Percentiles rank a stretch among this genome's conserved stretches.
Conservation (phyloP, 2,329 filamentous ascomycete species). For the Ophiostoma tasmaniense region DNA sequence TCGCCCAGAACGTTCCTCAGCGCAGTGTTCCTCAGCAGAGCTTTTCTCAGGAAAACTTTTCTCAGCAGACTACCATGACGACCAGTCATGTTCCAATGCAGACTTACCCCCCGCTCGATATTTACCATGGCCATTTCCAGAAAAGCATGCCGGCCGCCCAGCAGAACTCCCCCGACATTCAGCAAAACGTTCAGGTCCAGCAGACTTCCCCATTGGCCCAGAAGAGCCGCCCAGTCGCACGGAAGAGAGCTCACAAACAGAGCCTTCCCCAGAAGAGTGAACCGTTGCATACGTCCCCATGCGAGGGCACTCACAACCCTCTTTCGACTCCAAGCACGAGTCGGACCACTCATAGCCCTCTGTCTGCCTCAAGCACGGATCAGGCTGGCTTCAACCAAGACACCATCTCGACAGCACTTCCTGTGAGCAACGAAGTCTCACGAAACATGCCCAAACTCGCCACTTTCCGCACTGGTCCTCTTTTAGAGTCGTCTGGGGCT, state of each 20-base stretch:
- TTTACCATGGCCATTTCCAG: no score
- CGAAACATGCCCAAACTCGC: no score
- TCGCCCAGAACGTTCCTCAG: no score
- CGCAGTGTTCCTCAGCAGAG: neutral
- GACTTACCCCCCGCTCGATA: no score
- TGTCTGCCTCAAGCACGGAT: neutral
- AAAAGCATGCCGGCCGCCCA: no score
- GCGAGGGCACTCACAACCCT: neutral
- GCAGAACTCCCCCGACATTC: no score
- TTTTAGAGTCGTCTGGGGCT: neutral
- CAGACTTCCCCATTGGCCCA: neutral
- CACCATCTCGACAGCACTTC: neutral
- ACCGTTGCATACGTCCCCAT: neutral
- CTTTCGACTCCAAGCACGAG: neutral
- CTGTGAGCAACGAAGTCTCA: neutral
- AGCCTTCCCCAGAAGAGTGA: neutral
- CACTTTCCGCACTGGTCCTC: neutral
- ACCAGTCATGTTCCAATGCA: no score
- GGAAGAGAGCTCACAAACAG: no score
- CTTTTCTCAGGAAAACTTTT: neutral
- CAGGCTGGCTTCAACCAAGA: neutral
- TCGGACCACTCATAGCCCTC: neutral
- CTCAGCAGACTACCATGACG: neutral
- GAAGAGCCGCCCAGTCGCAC: no score
- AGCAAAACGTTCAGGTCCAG: no score